A percentile compares a stretch with the other conserved stretches of the same genome.
phyloP scores from a whole-genome alignment of 2,329 filamentous ascomycete genomes.

The Pseudogymnoascus sp. region DNA sequence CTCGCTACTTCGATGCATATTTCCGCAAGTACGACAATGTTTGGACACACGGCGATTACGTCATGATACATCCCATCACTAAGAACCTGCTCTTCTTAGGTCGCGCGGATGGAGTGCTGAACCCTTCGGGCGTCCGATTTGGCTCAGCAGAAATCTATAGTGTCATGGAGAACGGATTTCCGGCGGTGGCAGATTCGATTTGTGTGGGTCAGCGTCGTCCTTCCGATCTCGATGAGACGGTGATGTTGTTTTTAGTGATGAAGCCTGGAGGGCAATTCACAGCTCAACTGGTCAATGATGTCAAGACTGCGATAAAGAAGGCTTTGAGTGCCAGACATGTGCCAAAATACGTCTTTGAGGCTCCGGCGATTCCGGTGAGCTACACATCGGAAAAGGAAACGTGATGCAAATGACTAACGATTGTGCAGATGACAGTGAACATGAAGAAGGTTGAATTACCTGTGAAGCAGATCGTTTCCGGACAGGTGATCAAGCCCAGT shows the following conservation, averaged over 20 bases:
- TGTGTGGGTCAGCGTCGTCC: constrained; percentile 71
- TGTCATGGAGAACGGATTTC: constrained; percentile 61
- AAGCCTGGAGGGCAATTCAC: constrained; percentile 50
- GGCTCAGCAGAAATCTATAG: constrained; percentile 74
- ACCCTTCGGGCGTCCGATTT: constrained; percentile 71
- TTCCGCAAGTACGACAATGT: constrained; percentile 46
- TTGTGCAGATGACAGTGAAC: no score
- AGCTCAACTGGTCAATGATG: constrained; percentile 47
- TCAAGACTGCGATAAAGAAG: constrained; percentile 53
- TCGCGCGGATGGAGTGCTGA: constrained; percentile 70
- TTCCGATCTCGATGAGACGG: constrained; percentile 48
- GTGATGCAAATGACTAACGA: no score
- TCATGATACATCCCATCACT: constrained; percentile 61
- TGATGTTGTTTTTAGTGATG: constrained; percentile 54
- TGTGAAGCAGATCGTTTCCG: no score
- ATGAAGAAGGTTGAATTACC: no score
- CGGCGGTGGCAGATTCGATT: constrained; percentile 51
- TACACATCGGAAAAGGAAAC: no score
- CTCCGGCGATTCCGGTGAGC: no score
- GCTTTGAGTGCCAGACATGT: not conserved
- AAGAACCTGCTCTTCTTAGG: constrained; percentile 60
- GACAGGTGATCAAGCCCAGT: no score
- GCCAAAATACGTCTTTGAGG: not conserved
- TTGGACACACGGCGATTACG: constrained; percentile 81
- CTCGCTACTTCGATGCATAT: no score